phyloP scores from a whole-genome alignment of 352 stramenopile genomes.

The Globisporangium cylindrosporum region DNA sequence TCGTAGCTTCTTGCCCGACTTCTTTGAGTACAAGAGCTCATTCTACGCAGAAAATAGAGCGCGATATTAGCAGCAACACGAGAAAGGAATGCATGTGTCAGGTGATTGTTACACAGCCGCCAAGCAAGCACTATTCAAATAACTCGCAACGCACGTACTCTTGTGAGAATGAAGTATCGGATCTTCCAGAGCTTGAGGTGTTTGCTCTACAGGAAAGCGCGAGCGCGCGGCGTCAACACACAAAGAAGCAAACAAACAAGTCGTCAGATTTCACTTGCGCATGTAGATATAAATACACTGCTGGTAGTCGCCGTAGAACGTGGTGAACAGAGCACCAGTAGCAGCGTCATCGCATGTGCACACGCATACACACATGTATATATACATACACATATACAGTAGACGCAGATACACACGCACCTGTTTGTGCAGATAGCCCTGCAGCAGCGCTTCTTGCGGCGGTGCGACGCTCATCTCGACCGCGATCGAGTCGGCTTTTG shows the following conservation, averaged over 20 bases:
- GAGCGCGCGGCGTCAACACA: neutral
- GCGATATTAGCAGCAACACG: neutral
- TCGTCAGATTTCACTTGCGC: neutral
- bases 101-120: neutral
- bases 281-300: neutral
- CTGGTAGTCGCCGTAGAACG: neutral
- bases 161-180: constrained; percentile 80
- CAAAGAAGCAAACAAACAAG: neutral
- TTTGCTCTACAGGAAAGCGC: constrained; percentile 48
- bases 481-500: constrained; percentile 9
- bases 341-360: neutral
- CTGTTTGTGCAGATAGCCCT: constrained; percentile 87
- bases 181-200: constrained; percentile 87
- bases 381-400: neutral
- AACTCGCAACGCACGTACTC: constrained; percentile 29
- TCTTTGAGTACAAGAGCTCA: constrained; percentile 78
- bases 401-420: constrained; percentile 21
- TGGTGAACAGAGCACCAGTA: neutral
- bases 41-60: constrained; percentile 26
- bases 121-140: neutral
- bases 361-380: neutral
- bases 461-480: constrained; percentile 43
- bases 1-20: constrained; percentile 78
- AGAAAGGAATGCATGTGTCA: neutral
- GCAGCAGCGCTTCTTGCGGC: constrained; percentile 52